Evolutionary conservation across 148 eudicot species (phyloP).

Genomic region (Pharnaceum exiguum): DNA sequence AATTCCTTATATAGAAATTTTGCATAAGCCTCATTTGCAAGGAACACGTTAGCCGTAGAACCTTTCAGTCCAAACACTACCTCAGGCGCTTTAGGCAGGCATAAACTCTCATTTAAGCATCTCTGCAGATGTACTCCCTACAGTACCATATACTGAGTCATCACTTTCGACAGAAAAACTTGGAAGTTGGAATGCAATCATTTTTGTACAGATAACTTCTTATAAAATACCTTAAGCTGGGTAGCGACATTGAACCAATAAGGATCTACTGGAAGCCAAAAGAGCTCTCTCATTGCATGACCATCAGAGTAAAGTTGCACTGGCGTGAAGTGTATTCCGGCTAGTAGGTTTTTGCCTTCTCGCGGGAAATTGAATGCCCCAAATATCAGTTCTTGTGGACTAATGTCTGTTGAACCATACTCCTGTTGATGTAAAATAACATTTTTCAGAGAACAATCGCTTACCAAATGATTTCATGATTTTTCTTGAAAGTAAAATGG

Average conservation of each 20-base stretch:
- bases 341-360: constrained; percentile 39
- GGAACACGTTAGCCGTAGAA: constrained; percentile 42
- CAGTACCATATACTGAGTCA: no score
- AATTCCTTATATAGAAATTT: constrained; percentile 36
- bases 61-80: constrained; percentile 40
- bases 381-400: constrained; percentile 21
- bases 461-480: no score
- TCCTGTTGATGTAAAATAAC: constrained; percentile 16
- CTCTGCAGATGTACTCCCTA: constrained; percentile 38
- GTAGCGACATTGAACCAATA: constrained; percentile 44
- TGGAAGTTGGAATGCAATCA: no score
- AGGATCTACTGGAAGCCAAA: constrained; percentile 50
- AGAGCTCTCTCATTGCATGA: constrained; percentile 33
- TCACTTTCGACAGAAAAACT: no score
- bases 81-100: constrained; percentile 36
- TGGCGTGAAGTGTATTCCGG: constrained; percentile 30
- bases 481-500: no score
- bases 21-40: constrained; percentile 47
- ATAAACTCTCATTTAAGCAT: constrained; percentile 40
- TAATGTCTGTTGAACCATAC: constrained; percentile 18
- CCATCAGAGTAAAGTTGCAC: constrained; percentile 34
- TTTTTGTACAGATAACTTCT: no score
- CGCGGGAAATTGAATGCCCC: constrained; percentile 41
- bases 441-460: no score
- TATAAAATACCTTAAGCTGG: constrained; percentile 31